phyloP scores from a whole-genome alignment of 192 early-diverging fungal species.

The Radiomyces spectabilis region DNA sequence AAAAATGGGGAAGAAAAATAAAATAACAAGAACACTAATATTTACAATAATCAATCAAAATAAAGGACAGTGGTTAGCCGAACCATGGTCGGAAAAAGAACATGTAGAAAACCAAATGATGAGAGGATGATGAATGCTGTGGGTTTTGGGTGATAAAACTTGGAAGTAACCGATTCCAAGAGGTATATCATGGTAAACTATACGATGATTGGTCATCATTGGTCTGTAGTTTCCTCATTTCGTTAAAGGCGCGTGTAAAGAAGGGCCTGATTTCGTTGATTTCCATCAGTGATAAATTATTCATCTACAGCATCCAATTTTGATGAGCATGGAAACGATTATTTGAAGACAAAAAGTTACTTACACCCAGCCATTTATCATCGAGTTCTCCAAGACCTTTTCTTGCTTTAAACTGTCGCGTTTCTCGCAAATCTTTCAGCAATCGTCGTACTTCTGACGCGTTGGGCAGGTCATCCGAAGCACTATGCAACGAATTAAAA shows the following conservation, averaged over 20 bases:
- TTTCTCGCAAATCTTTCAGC: constrained; percentile 80
- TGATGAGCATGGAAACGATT: neutral
- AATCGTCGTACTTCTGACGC: constrained; percentile 63
- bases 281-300: constrained; percentile 79
- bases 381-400: constrained; percentile 61
- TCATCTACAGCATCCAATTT: constrained; percentile 44
- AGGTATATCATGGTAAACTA: no score
- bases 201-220: neutral
- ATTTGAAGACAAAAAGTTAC: neutral
- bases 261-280: constrained; percentile 93
- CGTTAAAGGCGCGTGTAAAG: constrained; percentile 74
- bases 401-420: constrained; percentile 73
- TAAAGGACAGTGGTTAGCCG: no score
- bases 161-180: no score
- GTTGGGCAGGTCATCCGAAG: constrained; percentile 76
- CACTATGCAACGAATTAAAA: no score
- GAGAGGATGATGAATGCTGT: no score
- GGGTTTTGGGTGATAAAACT: no score
- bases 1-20: neutral
- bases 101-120: neutral
- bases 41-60: neutral
- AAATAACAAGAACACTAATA: neutral
- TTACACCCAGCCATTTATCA: constrained; percentile 60
- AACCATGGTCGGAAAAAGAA: neutral
- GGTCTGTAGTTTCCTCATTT: constrained; percentile 43